A percentile compares a stretch with the other conserved stretches of the same genome.
These are phyloP conservation scores for Suillus variegatus DNA, from an alignment of 768 basidiomycete genomes.

Conservation along the genomic window DNA sequence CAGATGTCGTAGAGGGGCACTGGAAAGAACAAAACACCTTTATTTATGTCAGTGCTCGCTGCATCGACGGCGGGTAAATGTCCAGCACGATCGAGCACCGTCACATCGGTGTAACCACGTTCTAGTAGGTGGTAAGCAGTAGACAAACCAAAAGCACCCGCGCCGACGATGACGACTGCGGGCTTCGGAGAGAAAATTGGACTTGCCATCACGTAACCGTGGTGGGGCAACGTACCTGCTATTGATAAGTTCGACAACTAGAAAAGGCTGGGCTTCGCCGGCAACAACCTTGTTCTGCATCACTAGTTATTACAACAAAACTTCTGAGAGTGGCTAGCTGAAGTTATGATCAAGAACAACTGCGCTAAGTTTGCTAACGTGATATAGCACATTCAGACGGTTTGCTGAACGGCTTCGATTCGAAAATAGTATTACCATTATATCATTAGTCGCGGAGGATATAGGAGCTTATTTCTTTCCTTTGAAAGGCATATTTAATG, in stretches of 20 bases:
- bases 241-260: not conserved
- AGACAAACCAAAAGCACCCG: constrained; percentile 86
- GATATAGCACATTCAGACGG: too few species aligned
- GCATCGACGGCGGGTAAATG: constrained; percentile 81
- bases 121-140: constrained; percentile 79
- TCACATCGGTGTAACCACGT: constrained; percentile 69
- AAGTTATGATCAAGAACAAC: too few species aligned
- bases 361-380: too few species aligned
- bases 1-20: not conserved
- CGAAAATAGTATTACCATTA: too few species aligned
- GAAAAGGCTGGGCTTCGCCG: too few species aligned
- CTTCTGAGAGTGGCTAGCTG: too few species aligned
- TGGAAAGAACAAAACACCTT: constrained; percentile 18
- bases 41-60: constrained; percentile 61
- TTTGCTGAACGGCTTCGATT: too few species aligned
- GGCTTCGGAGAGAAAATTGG: constrained; percentile 19
- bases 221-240: not conserved
- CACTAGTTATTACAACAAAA: too few species aligned
- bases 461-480: too few species aligned
- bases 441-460: too few species aligned
- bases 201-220: not conserved
- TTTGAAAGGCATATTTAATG: too few species aligned
- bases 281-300: too few species aligned
- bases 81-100: constrained; percentile 71
- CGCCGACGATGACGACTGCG: constrained; percentile 69